Conservation (phyloP, 257 asterid genomes). For the Linderniella brevidens region DNA sequence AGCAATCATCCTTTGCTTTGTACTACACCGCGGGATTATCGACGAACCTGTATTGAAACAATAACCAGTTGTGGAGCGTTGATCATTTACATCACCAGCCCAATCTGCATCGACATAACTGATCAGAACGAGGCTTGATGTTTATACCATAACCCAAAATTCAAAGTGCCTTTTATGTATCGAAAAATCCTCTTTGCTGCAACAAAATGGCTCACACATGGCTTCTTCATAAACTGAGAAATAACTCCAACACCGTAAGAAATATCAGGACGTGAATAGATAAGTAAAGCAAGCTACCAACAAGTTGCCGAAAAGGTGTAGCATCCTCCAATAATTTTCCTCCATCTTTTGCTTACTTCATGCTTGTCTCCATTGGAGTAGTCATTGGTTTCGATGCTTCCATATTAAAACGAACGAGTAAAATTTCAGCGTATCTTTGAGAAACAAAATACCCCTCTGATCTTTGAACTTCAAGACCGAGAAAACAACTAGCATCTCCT, state of each 20-base stretch:
- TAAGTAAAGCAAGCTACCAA: slow-evolving; percentile 14
- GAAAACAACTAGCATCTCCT: too few species aligned
- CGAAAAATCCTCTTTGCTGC: slow-evolving; percentile 13
- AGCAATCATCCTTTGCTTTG: slow-evolving; percentile 7
- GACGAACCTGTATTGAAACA: too few species aligned
- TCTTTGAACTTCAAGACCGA: too few species aligned
- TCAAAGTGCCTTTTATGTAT: slow-evolving; percentile 3
- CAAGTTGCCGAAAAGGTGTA: slow-evolving; percentile 8
- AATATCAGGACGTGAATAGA: slow-evolving; percentile 14
- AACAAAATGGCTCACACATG: slow-evolving; percentile 6
- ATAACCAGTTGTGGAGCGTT: too few species aligned
- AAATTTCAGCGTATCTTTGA: too few species aligned
- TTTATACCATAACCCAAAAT: background rate
- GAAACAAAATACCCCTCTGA: too few species aligned
- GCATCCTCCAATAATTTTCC: slow-evolving; percentile 10
- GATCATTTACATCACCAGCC: slow-evolving; percentile 8
- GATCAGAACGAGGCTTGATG: background rate
- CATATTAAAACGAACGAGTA: too few species aligned
- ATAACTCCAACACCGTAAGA: slow-evolving; percentile 10
- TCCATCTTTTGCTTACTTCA: slow-evolving; percentile 12
- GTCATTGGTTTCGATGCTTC: too few species aligned
- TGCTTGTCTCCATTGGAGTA: slow-evolving; percentile 11
- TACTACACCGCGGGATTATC: too few species aligned
- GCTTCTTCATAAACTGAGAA: slow-evolving; percentile 13
- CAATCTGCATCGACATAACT: slow-evolving; percentile 13